Evolutionary conservation across 768 basidiomycete species (phyloP).

Genomic region (Boletus insuetus): DNA sequence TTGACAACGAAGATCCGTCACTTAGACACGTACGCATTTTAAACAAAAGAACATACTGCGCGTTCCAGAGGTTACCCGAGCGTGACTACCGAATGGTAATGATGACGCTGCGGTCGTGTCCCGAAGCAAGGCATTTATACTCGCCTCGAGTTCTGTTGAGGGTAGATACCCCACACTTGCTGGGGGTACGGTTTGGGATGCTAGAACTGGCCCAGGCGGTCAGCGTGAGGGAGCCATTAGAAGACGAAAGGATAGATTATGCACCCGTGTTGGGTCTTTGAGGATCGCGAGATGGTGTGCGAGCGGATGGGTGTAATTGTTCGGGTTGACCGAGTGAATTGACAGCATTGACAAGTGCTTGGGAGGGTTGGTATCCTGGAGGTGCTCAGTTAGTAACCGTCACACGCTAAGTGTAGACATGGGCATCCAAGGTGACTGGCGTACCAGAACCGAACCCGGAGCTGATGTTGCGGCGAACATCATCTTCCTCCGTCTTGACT

Average conservation of each 20-base stretch:
- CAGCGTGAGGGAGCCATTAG: not conserved
- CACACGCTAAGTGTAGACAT: not conserved
- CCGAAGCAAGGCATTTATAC: not conserved
- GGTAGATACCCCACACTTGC: slow-evolving; percentile 8
- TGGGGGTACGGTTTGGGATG: not conserved
- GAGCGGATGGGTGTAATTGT: not conserved
- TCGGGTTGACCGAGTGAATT: not conserved
- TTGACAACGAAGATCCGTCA: not conserved
- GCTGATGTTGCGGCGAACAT: not conserved
- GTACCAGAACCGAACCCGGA: not conserved
- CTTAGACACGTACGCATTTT: not conserved
- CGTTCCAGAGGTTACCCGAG: not conserved
- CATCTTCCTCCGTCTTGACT: slow-evolving; percentile 7
- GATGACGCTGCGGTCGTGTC: not conserved
- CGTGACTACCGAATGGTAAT: not conserved
- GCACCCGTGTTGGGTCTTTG: not conserved
- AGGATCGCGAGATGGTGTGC: not conserved
- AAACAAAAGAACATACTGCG: not conserved
- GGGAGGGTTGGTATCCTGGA: slow-evolving; percentile 14
- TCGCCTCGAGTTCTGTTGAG: slow-evolving; percentile 2
- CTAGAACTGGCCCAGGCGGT: not conserved
- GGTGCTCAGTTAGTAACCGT: not conserved
- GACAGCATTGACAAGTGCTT: slow-evolving; percentile 14
- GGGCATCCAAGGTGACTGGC: not conserved
- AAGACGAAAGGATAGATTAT: not conserved